Conservation (phyloP, 2,329 filamentous ascomycete genomes). For the Botryosphaeria agaves region DNA sequence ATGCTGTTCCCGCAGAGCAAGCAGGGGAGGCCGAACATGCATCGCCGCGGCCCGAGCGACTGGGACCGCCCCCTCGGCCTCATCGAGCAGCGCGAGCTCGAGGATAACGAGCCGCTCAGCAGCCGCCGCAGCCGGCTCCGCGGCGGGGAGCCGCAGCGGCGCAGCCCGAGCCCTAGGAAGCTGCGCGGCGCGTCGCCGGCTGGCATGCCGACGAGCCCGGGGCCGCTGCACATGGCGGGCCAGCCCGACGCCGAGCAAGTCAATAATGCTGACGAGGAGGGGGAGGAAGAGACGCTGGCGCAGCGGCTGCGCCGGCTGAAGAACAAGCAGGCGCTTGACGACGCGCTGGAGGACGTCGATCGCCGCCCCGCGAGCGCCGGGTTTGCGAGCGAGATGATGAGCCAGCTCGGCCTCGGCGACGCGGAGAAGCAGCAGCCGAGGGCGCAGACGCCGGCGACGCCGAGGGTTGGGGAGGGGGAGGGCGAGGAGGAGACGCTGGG, state of each 20-base stretch:
- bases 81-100: constrained; percentile 66
- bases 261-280: constrained; percentile 28
- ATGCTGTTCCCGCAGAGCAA: constrained; percentile 50
- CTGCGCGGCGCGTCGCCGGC: constrained; percentile 7
- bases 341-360: constrained; percentile 22
- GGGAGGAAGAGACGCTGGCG: constrained; percentile 49
- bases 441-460: constrained; percentile 12
- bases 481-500: constrained; percentile 63
- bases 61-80: constrained; percentile 52
- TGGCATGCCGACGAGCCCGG: constrained; percentile 12
- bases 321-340: constrained; percentile 33
- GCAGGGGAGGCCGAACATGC: constrained; percentile 31
- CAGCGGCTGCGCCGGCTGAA: constrained; percentile 49
- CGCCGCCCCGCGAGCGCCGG: constrained; percentile 40
- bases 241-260: constrained; percentile 14
- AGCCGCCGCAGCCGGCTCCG: constrained; percentile 57
- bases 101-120: constrained; percentile 84
- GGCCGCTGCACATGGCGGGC: constrained; percentile 10
- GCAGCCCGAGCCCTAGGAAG: constrained; percentile 9
- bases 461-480: constrained; percentile 7
- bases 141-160: constrained; percentile 27
- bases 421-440: constrained; percentile 9
- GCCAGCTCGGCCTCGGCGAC: constrained; percentile 36
- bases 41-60: constrained; percentile 30
- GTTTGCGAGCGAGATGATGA: constrained; percentile 53